Conservation (phyloP, 495 filamentous ascomycete species). For the Hyaloscypha bicolor region DNA sequence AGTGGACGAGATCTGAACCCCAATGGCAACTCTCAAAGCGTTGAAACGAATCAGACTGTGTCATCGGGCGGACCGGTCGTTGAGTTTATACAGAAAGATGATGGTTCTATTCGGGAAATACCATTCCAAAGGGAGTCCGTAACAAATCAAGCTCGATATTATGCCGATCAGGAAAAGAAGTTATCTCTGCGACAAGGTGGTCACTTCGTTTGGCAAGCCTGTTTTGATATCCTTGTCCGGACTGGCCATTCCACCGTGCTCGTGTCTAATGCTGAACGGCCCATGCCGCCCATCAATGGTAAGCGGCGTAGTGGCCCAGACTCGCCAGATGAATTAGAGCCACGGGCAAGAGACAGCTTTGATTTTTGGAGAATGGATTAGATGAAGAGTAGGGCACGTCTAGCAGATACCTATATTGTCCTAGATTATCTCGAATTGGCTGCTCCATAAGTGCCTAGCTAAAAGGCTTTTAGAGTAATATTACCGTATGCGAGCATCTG, state of each 20-base stretch:
- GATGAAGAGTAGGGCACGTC: too few species aligned
- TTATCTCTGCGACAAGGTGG: conserved; percentile 11
- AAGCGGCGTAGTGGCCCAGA: conserved; percentile 9
- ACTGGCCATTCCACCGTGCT: conserved; percentile 17
- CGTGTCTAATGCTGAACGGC: conserved; percentile 9
- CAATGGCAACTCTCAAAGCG: background rate
- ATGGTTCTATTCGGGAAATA: conserved; percentile 17
- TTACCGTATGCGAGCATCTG: too few species aligned
- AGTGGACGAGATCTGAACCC: background rate
- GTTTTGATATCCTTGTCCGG: conserved; percentile 21
- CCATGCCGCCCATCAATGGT: conserved; percentile 7
- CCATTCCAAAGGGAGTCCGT: conserved; percentile 17
- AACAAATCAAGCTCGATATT: conserved; percentile 20
- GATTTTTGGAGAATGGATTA: too few species aligned
- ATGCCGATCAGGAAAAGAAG: conserved; percentile 20
- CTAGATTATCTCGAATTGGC: too few species aligned
- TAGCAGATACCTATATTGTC: too few species aligned
- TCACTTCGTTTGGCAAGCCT: conserved; percentile 21
- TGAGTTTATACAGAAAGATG: conserved; percentile 17
- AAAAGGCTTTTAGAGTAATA: too few species aligned
- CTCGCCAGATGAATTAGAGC: conserved; percentile 6
- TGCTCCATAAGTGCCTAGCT: too few species aligned
- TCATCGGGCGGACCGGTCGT: conserved; percentile 4
- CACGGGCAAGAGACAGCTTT: background rate
- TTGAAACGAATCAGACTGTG: background rate